Percentiles rank a stretch among this genome's conserved stretches.
These are phyloP conservation scores for Tuber microsphaerosporum DNA, from an alignment of 495 filamentous ascomycete species.

Conservation along the genomic window DNA sequence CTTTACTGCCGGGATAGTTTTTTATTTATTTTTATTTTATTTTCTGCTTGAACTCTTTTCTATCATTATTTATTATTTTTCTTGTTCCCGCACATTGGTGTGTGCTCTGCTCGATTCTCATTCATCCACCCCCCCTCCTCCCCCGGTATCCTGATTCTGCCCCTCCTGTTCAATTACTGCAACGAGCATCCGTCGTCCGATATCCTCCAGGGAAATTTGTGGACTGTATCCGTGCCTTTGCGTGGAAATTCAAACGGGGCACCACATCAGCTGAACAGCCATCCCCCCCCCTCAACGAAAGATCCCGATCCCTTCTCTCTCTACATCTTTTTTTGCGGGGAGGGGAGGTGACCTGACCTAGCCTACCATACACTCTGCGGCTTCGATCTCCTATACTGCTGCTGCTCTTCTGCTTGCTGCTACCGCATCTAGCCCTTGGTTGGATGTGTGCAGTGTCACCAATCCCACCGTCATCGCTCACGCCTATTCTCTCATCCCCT, in stretches of 20 bases:
- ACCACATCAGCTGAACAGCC: conserved; percentile 39
- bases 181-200: conserved; percentile 32
- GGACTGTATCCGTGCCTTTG: conserved; percentile 20
- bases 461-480: conserved; percentile 35
- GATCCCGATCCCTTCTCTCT: conserved; percentile 27
- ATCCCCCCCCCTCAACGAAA: conserved; percentile 28
- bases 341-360: conserved; percentile 34
- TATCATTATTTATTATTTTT: not conserved
- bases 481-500: conserved; percentile 27
- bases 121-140: conserved; percentile 16
- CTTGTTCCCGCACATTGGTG: conserved; percentile 5
- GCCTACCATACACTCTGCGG: conserved; percentile 16
- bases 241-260: conserved; percentile 31
- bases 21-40: conserved; percentile 24
- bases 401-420: conserved; percentile 26
- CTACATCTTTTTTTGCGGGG: conserved; percentile 30
- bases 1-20: conserved; percentile 20
- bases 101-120: not conserved
- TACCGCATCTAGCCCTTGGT: conserved; percentile 34
- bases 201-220: conserved; percentile 29
- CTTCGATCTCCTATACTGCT: conserved; percentile 26
- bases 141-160: conserved; percentile 8
- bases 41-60: conserved; percentile 3
- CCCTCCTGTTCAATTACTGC: conserved; percentile 24
- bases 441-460: conserved; percentile 29